phyloP scores from a whole-genome alignment of 2,329 filamentous ascomycete species.

The Diaporthe eres region DNA sequence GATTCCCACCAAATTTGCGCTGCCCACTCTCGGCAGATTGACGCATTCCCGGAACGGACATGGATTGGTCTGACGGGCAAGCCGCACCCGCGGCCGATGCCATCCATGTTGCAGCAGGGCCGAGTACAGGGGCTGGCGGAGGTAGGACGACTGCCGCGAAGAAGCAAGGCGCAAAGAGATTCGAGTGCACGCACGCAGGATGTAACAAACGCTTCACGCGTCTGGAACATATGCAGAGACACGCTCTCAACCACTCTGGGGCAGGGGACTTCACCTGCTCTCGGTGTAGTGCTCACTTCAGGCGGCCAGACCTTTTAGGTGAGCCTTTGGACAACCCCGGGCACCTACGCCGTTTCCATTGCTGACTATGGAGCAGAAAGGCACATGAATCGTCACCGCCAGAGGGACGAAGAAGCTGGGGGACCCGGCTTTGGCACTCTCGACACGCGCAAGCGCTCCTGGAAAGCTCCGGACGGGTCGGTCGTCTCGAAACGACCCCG shows the following conservation, averaged over 20 bases:
- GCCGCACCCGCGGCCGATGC: constrained; percentile 6
- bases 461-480: constrained; percentile 67
- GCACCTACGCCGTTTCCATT: no score
- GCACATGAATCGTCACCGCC: constrained; percentile 68
- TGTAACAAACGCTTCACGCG: constrained; percentile 69
- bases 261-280: constrained; percentile 68
- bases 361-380: constrained; percentile 59
- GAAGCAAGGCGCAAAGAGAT: constrained; percentile 40
- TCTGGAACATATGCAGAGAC: constrained; percentile 70
- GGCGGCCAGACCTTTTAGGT: constrained; percentile 71
- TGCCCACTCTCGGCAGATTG: constrained; percentile 30
- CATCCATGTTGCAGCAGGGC: constrained; percentile 20
- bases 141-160: constrained; percentile 5
- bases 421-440: constrained; percentile 64
- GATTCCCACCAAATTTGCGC: background rate
- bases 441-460: constrained; percentile 69
- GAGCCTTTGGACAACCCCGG: constrained; percentile 44
- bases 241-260: constrained; percentile 68
- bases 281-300: constrained; percentile 73
- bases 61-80: constrained; percentile 19
- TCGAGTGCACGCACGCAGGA: constrained; percentile 57
- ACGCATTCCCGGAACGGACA: constrained; percentile 23
- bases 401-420: constrained; percentile 69
- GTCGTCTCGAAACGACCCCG: constrained; percentile 61
- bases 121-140: background rate